phyloP scores from a whole-genome alignment of 2,329 filamentous ascomycete species.

The Fusarium sp. region DNA sequence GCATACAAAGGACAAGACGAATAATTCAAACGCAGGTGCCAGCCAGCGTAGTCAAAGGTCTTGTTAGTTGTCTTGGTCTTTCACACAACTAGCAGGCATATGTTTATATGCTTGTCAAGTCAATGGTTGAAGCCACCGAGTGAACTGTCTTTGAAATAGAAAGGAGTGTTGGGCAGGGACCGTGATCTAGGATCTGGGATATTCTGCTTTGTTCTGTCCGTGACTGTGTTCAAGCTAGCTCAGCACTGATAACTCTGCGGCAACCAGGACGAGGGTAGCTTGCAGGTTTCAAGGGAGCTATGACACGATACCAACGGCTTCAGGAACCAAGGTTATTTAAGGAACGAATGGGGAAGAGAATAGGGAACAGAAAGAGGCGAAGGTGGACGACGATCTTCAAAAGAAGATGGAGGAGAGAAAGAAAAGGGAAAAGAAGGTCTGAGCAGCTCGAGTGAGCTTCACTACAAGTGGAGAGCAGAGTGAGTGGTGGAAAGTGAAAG shows the following conservation, averaged over 20 bases:
- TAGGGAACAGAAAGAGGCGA: slow-evolving; percentile 21
- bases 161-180: slow-evolving; percentile 29
- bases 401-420: slow-evolving; percentile 36
- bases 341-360: slow-evolving; percentile 32
- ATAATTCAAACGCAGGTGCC: slow-evolving; percentile 37
- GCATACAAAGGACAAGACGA: slow-evolving; percentile 15
- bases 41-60: slow-evolving; percentile 25
- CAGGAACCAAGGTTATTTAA: slow-evolving; percentile 22
- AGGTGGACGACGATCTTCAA: slow-evolving; percentile 25
- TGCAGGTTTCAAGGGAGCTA: slow-evolving; percentile 30
- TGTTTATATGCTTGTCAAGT: slow-evolving; percentile 18
- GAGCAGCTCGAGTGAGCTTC: slow-evolving; percentile 38
- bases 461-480: slow-evolving; percentile 34
- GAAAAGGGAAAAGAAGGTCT: slow-evolving; percentile 37
- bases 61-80: slow-evolving; percentile 17
- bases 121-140: slow-evolving; percentile 8
- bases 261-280: slow-evolving; percentile 29
- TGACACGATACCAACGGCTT: slow-evolving; percentile 33
- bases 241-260: slow-evolving; percentile 22
- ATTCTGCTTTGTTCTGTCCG: slow-evolving; percentile 11
- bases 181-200: slow-evolving; percentile 13
- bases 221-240: slow-evolving; percentile 10
- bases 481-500: slow-evolving; percentile 36
- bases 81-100: slow-evolving; percentile 10
- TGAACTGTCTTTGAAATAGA: slow-evolving; percentile 19